Base-by-base conservation (phyloP, 2,329 filamentous ascomycete species). In the Cladosporium sp. region DNA sequence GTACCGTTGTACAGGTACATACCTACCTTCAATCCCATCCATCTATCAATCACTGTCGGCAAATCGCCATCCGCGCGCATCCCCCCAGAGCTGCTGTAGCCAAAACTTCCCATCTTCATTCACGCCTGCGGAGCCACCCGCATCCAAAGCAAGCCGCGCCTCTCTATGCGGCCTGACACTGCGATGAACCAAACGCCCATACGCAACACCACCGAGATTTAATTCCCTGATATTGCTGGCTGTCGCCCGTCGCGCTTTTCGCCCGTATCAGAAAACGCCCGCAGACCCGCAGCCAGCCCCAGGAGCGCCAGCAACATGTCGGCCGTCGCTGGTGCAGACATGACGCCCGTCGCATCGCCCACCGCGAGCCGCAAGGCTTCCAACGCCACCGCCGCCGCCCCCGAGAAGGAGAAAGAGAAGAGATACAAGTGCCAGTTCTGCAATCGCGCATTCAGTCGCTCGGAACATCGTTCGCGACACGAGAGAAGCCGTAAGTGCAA, bases 381-480 rank as follows among this genome's bases (percentile, higher is more conserved):
- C 47, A 49, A 57, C 39, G 53, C 52, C 38, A 42, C 27, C 35
- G 48, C 43, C 32, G 54, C 56, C 7, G 46, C 29, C n/a, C 39
- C 38, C 18, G 43, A 46, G 33, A 60, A 61, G 51, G 57, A 60
- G 54, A 64, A 64, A 50, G 93, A 97, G 77, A 92, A 94, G 78
- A 95, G 96, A 74, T 98, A 98, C 83, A 96, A 97, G 72, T 98
- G 93, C 76, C 90, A 95, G 78, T 97, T 95, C 73, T 97, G 93
- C 77, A 91, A 91, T 74, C 82, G 93, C 71, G 93, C 93, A 57
- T 98, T 98, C 71, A 96, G 91, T 75, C 81, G 93, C 70, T 95
- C 90, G 71, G 93, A 98, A 73, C 93, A 98, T 72, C 83, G 93
- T 63, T 96, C 90, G 73, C 82, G 93, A 72, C 93, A 98, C 73